A percentile compares a stretch with the other conserved stretches of the same genome.
These are phyloP conservation scores for Millerago galiae DNA, from an alignment of 805 yeast genomes.

Conservation along the genomic window DNA sequence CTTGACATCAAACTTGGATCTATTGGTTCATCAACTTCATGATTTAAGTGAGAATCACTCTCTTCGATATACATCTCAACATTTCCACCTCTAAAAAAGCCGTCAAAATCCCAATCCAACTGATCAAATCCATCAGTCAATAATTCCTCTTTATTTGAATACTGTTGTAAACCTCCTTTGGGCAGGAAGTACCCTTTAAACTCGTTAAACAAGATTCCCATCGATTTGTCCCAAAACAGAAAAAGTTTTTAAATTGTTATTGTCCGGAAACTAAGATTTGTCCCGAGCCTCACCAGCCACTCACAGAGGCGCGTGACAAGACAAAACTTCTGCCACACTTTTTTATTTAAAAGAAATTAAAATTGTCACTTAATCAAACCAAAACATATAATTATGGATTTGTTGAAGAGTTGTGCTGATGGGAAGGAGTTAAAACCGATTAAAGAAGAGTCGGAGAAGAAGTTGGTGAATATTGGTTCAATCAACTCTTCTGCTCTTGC, in stretches of 20 bases:
- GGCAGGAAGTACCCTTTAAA: slow-evolving; percentile 22
- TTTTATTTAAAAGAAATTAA: too few species aligned
- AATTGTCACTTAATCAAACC: background rate
- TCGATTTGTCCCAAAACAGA: slow-evolving; percentile 9
- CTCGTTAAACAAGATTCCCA: slow-evolving; percentile 13
- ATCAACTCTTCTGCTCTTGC: slow-evolving; percentile 3
- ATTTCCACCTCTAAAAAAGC: background rate
- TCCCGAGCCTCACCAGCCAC: too few species aligned
- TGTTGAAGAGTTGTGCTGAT: slow-evolving; percentile 1
- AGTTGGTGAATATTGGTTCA: slow-evolving; percentile 1
- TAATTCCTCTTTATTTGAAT: background rate
- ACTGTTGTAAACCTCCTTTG: background rate
- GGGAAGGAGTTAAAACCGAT: background rate
- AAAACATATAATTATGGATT: slow-evolving; percentile 1
- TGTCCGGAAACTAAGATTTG: too few species aligned
- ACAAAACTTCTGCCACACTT: too few species aligned
- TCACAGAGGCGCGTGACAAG: too few species aligned
- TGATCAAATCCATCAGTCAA: slow-evolving; percentile 36
- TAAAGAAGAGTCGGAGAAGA: background rate
- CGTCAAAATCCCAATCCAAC: slow-evolving; percentile 29
- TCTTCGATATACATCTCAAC: slow-evolving; percentile 6
- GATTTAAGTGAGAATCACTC: slow-evolving; percentile 11
- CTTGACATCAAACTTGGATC: slow-evolving; percentile 1
- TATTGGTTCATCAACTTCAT: background rate
- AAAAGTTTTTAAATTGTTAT: too few species aligned